Base-by-base conservation (phyloP, 2,329 filamentous ascomycete species). In the Dactylonectria estremocensis region DNA sequence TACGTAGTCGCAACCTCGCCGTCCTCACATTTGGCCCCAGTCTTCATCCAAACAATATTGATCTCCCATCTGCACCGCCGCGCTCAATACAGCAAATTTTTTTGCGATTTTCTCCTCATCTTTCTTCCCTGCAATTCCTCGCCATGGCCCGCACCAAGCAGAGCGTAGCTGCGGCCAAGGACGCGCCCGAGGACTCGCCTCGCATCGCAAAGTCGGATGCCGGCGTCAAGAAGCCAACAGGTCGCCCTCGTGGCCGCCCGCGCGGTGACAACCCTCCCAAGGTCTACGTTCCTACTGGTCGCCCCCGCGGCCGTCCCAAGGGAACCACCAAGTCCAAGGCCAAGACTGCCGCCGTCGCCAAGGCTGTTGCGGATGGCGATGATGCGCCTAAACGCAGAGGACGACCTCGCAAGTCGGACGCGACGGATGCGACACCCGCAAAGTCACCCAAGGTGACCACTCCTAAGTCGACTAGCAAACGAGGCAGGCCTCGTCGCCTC, bases 271-370 rank as follows among this genome's bases (percentile, higher is more conserved):
- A 73, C 18, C 72, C 71, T 13, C 59, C 74, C 33, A 77, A 79
- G 69, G 56, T 77, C 57, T 80, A 82, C 40, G 78, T 75, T 3
- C 80, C 83, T 24, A 81, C 80, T 1, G 84, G 85, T 35, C 80
- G 82, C n/a, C 83, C 83, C 46, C 83, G 85, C n/a, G 85, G 85
- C 31, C 83, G 85, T 10, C 85, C 85, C 45, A 81, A 81, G 64
- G 85, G 84, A 71, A 80, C 76, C 67, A 78, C 66, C 77, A 80
- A 80, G 69, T 68, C 66, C 57, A 43, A 66, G 58, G 46, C 66
- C 13, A 73, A 72, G 66, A 45, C 61, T 14, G 52, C 69, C 50
- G 72, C 63, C 22, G 53, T 65, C 3, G 67, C 56, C 22, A 59
- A 64, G 24, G 62, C 68, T 18, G 33, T 68, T 13, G 35, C 61